Conservation (phyloP, 352 stramenopile species). For the Phytopythium delawarense region DNA sequence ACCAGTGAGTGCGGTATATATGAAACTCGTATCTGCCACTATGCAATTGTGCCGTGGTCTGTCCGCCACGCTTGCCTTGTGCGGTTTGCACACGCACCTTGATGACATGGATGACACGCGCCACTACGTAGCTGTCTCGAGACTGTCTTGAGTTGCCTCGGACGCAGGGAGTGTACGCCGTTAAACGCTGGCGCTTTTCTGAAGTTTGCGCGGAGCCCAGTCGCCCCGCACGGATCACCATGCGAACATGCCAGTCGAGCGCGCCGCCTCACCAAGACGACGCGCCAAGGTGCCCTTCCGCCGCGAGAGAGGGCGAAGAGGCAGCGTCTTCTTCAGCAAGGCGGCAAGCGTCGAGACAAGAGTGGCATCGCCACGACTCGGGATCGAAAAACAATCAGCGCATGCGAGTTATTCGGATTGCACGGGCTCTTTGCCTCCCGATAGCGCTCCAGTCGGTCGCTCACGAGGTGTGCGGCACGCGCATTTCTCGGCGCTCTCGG, state of each 20-base stretch:
- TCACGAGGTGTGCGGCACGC: not conserved
- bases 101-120: no score
- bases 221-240: not conserved
- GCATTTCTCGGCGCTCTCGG: slow-evolving; percentile 4
- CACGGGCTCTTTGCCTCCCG: not conserved
- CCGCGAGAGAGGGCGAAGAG: not conserved
- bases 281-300: no score
- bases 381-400: not conserved
- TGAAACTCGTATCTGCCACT: no score
- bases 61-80: no score
- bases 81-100: no score
- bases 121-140: not conserved
- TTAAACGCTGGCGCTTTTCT: slow-evolving; percentile 3
- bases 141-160: not conserved
- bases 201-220: slow-evolving; percentile 1
- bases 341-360: not conserved
- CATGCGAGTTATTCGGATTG: slow-evolving; percentile 9
- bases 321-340: not conserved
- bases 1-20: no score
- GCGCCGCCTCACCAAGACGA: not conserved
- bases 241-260: not conserved
- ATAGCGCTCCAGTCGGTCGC: not conserved
- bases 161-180: not conserved
- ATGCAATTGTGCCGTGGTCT: no score
- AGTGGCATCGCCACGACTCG: not conserved